Evolutionary conservation across 2,329 filamentous ascomycete species (phyloP), one percentile per base, ranked within the genome.

Genomic region (Volutella citrinella): DNA sequence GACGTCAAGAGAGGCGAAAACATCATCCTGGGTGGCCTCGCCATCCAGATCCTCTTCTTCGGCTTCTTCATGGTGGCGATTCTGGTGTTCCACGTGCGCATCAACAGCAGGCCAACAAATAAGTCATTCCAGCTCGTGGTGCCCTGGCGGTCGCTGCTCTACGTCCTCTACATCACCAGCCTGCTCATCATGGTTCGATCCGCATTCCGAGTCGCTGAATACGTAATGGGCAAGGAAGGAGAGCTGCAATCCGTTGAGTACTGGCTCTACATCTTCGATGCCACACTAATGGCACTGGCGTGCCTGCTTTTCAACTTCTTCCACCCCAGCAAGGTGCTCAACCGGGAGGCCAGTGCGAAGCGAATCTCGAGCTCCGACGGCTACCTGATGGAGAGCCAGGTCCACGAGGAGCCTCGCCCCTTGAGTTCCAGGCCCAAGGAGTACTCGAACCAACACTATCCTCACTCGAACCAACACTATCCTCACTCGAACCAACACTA

Each of bases 11-110:
- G 46, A 4, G 71, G 69, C 16, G 59, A 72, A 36, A 62, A 68
- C 10, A 56, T 79, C 27, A 69, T 79, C 6, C 55, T 79, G 7
- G 68, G 49, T 4, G 76, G 76, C 3, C 56, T 81, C 2, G 54
- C 69, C 10, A 56, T 79, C 6, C 77, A 81, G 47, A 64, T 80
- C 13, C 26, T 75, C 13, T 68, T 73, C 38, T 78, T 80, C 33
- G 61, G 63, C 2, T 58, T 77, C 34, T 80, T 81, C 46, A 58
- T 77, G 21, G 29, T 69, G 3, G 61, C 68, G 1, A 65, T 71
- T 0, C 46, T 64, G 4, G 43, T 69, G 1, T 77, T 76, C 51
- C 68, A 78, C 38, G 29, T 43, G 3, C 48, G 55, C 10, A 51
- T 59, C 35, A 38, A 30, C n/a, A 30, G 29, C 13, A 33, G 38